Evolutionary conservation across 306 rosid genomes (phyloP), one percentile per base, ranked within the genome.

Genomic region (Amphicarpaea edgeworthii): DNA sequence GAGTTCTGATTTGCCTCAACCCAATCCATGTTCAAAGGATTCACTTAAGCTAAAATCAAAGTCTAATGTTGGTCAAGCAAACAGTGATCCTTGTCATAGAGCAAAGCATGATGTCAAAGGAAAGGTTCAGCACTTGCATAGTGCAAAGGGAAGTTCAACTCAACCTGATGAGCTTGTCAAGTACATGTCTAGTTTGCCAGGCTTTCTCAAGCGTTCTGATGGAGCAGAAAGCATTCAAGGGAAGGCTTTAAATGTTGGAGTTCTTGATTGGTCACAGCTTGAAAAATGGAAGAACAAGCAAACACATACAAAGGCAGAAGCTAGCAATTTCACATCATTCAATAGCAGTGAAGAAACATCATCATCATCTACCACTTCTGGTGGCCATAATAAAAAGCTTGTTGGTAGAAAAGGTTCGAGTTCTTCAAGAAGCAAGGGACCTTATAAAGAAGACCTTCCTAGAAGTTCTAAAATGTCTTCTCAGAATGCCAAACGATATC

Each of bases 141-240:
- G 78, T 16, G 69, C 66, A 0, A 82, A 83, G 79, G 86, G 74
- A 80, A 83, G 82, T 72, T 64, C 82, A 57, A 57, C 51, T 28
- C 85, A 78, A 75, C 87, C 73, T 66, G 96, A 88, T 70, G 98
- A 95, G 88, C 93, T 95, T 84, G 89, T 95, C 80, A 92, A 81
- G 84, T 82, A 95, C 86, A 95, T 95, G 98, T 83, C 97, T 3
- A 87, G 85, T 84, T 81, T 95, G 86, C 98, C 98, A 11, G 82
- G 73, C 28, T 95, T 83, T 85, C 97, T 95, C 67, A 90, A 79
- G 77, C 84, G 79, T 70, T 42, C 89, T 34, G 92, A 86, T 73
- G 81, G 74, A 78, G 84, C 81, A 61, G 86, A 83, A 76, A 86
- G 71, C 53, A 63, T 79, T 37, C 90, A 84, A 78, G 96, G 81